Evolutionary conservation across 2,329 filamentous ascomycete genomes (phyloP).

Genomic region (Salinomyces thailandicus): DNA sequence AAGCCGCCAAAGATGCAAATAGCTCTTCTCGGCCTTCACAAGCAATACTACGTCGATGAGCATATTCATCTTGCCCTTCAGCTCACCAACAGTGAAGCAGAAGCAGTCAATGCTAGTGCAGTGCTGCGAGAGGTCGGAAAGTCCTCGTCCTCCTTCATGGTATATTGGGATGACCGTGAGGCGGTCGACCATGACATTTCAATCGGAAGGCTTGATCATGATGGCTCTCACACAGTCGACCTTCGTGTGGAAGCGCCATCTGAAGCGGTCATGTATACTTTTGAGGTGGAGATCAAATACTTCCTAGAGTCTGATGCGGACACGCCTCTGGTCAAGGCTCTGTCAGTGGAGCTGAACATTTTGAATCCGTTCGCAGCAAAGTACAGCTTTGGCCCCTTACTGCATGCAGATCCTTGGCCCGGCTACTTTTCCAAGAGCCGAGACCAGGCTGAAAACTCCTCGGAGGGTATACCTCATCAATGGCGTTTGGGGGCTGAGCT

Average conservation of each 20-base stretch:
- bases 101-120: conserved; percentile 60
- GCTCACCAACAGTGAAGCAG: conserved; percentile 72
- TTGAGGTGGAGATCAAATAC: conserved; percentile 67
- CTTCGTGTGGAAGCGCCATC: conserved; percentile 29
- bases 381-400: conserved; percentile 71
- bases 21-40: conserved; percentile 48
- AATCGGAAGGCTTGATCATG: conserved; percentile 6
- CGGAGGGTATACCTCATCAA: conserved; percentile 60
- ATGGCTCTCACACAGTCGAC: conserved; percentile 7
- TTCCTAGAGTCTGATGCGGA: conserved; percentile 67
- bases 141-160: conserved; percentile 6
- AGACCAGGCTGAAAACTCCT: conserved; percentile 17
- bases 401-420: conserved; percentile 74
- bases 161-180: conserved; percentile 23
- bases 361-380: conserved; percentile 83
- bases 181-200: conserved; percentile 5
- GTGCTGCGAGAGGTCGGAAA: conserved; percentile 38
- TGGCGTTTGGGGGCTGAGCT: conserved; percentile 66
- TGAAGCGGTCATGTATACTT: conserved; percentile 48
- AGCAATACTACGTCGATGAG: conserved; percentile 82
- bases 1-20: conserved; percentile 89
- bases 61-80: conserved; percentile 56
- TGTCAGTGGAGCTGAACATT: conserved; percentile 59
- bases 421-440: conserved; percentile 58
- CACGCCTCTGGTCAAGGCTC: conserved; percentile 67